Evolutionary conservation across 2,329 filamentous ascomycete genomes (phyloP), one percentile per base, ranked within the genome.

Genomic region (Aspergillus fischeri): DNA sequence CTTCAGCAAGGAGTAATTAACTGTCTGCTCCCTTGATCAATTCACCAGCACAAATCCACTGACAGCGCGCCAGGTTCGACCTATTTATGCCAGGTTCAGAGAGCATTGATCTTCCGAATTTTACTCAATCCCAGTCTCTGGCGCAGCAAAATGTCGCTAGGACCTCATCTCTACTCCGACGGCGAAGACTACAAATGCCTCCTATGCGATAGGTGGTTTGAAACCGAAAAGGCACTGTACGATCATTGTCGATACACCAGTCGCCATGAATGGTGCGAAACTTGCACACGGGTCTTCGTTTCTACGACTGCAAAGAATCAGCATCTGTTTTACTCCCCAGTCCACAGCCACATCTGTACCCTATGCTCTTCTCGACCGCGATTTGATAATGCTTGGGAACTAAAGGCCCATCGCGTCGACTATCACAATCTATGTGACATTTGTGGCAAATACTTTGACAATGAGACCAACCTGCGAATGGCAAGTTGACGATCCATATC

Each of bases 381-480:
- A 38, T 56, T 47, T 17, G 11, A 24, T 17, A n/a, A 51, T 8
- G 54, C 47, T 54, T 51, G 49, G 54, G 25, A 54, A 54, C 47
- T 56, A 52, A n/a, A 27, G 51, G 51, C 49, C 17, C 57, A 56
- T 29, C 47, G 52, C 28, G 42, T 59, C 17, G 17, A 56, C 29
- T 9, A 4, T 21, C 51, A 54, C 32, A 21, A 56, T 48, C 54
- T 59, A 14, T 59, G 51, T 51, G 21, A 41, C 25, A 52, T 51
- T 41, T 59, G 54, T 52, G 47, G 35, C 35, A 54, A 25, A 35
- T 56, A 52, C 17, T 59, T 59, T 51, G 28, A 17, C 41, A 54
- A 49, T 42, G 49, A 59, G 57, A 59, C 56, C 41, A 54, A 56
- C 38, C 54, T 59, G 1, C 47, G 54, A 52, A 59, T 59, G 54